Evolutionary conservation across 352 stramenopile genomes (phyloP), one percentile per base, ranked within the genome.

Genomic region (Aphanomyces stellatus): DNA sequence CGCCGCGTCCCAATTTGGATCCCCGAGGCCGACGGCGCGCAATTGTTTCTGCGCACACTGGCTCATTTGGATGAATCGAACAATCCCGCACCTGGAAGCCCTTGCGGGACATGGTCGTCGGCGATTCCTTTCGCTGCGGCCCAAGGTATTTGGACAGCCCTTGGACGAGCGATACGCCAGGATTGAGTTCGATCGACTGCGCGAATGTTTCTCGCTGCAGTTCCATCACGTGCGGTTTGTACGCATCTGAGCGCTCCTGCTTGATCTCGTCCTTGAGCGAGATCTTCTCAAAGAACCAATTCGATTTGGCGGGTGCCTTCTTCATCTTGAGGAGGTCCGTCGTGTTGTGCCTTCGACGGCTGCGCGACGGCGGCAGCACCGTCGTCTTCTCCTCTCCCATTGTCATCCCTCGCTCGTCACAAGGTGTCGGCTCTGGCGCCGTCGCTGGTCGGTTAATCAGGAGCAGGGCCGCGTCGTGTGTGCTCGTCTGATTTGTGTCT

Each of bases 211-310:
- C 59, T 6, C 41, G 27, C 46, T 66, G 59, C 0, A 66, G 46
- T 8, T 51, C 59, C 27, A 42, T 35, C 59, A 55, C 31, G 41
- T 53, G 59, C 2, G 59, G 59, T 30, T 66, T 19, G 46, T 66
- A 66, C 41, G 59, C 25, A 3, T 13, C 30, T 7, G 25, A 33
- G 30, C 15, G 48, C 17, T 66, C 46, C 46, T 53, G 46, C 22
- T 66, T 66, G 30, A 66, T 25, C 27, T 66, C 59, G 19, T 55
- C n/a, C 8, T 66, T 42, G n/a, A 37, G n/a, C 5, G 59, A 17
- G 6, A 15, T 55, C 22, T 27, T 37, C 24, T 66, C 59, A 28
- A 34, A 66, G 46, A 66, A 66, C 59, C 59, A 66, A 35, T 19
- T 53, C 46, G 46, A 28, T 19, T 66, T 66, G 37, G 41, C 41